Evolutionary conservation across 1,284 basidiomycete genomes (phyloP).

Genomic region (Moesziomyces globuligerus): DNA sequence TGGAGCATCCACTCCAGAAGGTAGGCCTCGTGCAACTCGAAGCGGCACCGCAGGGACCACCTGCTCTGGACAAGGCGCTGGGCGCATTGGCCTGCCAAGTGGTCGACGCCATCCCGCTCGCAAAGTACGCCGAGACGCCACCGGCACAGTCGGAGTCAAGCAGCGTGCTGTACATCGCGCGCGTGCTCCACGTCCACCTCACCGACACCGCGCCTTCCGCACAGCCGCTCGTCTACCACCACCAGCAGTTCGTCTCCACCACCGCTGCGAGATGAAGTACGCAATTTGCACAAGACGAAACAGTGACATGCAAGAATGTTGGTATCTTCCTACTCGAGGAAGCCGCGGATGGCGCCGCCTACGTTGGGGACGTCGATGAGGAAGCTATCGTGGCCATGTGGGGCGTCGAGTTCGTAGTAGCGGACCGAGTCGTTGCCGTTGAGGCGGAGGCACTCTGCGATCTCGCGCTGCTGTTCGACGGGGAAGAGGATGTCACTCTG

Average conservation of each 20-base stretch:
- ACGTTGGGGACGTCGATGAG: constrained; percentile 83
- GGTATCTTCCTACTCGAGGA: constrained; percentile 69
- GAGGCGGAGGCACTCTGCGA: constrained; percentile 90
- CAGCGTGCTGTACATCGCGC: constrained; percentile 32
- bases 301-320: too few species aligned
- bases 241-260: constrained; percentile 26
- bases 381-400: constrained; percentile 96
- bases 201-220: not conserved
- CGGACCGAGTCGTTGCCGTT: constrained; percentile 81
- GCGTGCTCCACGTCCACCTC: constrained; percentile 17
- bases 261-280: too few species aligned
- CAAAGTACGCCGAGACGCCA: not conserved
- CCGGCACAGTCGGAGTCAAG: not conserved
- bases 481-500: constrained; percentile 97
- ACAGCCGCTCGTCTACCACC: constrained; percentile 30
- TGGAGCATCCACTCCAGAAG: constrained; percentile 22
- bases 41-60: too few species aligned
- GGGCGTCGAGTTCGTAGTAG: constrained; percentile 96
- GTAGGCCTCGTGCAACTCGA: constrained; percentile 5
- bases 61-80: constrained; percentile 5
- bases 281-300: too few species aligned
- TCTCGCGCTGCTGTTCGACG: constrained; percentile 94
- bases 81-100: constrained; percentile 30
- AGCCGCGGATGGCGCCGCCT: constrained; percentile 81
- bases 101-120: constrained; percentile 19